These are phyloP conservation scores for Pholiota conissans DNA, from an alignment of 768 basidiomycete species.

Conservation along the genomic window DNA sequence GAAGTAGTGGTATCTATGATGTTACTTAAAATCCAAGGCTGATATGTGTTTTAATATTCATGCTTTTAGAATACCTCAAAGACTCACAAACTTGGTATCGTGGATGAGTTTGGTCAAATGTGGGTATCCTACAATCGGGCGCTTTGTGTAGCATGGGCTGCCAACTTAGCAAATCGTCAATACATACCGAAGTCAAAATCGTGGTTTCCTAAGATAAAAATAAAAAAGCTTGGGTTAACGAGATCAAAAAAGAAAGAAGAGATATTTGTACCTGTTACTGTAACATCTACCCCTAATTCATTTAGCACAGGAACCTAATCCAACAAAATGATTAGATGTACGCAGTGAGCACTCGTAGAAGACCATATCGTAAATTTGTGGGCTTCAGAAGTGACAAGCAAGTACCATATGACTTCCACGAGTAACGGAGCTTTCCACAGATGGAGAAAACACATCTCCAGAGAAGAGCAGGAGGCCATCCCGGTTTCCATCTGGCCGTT, in stretches of 20 bases:
- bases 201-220: conserved; percentile 69
- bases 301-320: conserved; percentile 84
- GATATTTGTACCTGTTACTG: conserved; percentile 67
- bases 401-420: conserved; percentile 88
- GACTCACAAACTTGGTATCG: conserved; percentile 73
- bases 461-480: conserved; percentile 86
- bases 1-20: conserved; percentile 72
- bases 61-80: not conserved
- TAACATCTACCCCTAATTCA: conserved; percentile 72
- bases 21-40: conserved; percentile 93
- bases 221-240: conserved; percentile 1
- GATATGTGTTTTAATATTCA: conserved; percentile 1
- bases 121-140: conserved; percentile 23
- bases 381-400: not conserved
- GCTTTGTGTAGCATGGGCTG: not conserved
- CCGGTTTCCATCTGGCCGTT: conserved; percentile 43
- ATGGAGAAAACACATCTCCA: conserved; percentile 87
- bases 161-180: not conserved
- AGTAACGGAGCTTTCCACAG: conserved; percentile 84
- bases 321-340: not conserved
- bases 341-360: not conserved
- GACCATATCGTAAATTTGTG: not conserved
- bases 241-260: too few relatives aligned
- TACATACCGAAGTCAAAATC: conserved; percentile 83
- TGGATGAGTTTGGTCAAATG: conserved; percentile 58